Evolutionary conservation across 1,284 basidiomycete species (phyloP).

Genomic region (Amylostereum areolatum): DNA sequence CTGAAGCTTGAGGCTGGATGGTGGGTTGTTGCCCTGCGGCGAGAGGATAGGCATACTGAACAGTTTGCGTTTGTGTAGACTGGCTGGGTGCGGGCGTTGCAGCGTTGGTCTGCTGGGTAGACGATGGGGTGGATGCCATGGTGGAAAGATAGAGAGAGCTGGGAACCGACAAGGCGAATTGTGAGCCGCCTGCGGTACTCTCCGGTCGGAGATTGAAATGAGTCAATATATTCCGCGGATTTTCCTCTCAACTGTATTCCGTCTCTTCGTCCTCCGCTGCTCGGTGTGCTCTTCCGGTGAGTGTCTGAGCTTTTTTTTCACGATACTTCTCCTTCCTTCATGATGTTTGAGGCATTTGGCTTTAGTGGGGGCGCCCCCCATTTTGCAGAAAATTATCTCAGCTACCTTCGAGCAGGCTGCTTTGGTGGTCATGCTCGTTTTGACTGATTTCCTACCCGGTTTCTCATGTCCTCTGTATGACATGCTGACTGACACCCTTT

Average conservation of each 20-base stretch:
- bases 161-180: too few species aligned
- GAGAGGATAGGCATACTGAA: slow-evolving; percentile 13
- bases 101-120: slow-evolving; percentile 9
- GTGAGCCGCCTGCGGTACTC: too few species aligned
- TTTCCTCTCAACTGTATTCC: slow-evolving; percentile 2
- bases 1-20: slow-evolving; percentile 8
- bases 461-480: not conserved
- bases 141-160: not conserved
- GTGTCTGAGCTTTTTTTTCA: slow-evolving; percentile 6
- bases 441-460: slow-evolving; percentile 25
- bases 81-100: slow-evolving; percentile 8
- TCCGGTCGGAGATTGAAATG: slow-evolving; percentile 6
- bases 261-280: not conserved
- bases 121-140: slow-evolving; percentile 12
- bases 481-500: too few species aligned
- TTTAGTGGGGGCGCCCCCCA: slow-evolving; percentile 62
- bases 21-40: slow-evolving; percentile 14
- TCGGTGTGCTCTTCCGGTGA: not conserved
- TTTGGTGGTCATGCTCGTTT: slow-evolving; percentile 34
- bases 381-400: slow-evolving; percentile 57
- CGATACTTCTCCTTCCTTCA: slow-evolving; percentile 20
- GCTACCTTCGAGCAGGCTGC: slow-evolving; percentile 51
- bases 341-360: slow-evolving; percentile 94
- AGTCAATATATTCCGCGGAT: slow-evolving; percentile 7
- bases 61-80: not conserved